These are phyloP conservation scores for Hanseniaspora taiwanica DNA, from an alignment of 805 yeast genomes.

Conservation along the genomic window DNA sequence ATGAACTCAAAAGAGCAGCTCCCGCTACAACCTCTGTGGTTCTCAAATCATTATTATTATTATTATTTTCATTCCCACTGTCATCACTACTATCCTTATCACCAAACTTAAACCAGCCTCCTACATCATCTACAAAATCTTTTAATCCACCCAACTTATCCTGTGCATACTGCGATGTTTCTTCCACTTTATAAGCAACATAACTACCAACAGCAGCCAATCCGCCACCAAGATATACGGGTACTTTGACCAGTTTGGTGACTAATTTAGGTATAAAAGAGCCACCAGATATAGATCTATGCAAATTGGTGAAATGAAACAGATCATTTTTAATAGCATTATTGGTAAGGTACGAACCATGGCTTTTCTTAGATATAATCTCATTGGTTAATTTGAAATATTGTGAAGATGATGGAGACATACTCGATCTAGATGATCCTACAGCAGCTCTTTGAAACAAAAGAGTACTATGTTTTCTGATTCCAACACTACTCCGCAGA, in stretches of 20 bases:
- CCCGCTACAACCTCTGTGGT: conserved; percentile 34
- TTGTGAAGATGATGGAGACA: not conserved
- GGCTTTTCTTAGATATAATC: not conserved
- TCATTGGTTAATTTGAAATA: not conserved
- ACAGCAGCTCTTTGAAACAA: not conserved
- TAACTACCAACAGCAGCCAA: conserved; percentile 91
- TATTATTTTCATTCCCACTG: conserved; percentile 14
- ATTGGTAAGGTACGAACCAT: not conserved
- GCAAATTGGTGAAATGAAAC: not conserved
- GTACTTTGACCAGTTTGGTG: conserved; percentile 43
- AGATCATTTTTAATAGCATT: not conserved
- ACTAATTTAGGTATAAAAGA: conserved; percentile 38
- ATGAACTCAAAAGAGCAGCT: conserved; percentile 20
- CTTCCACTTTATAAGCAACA: conserved; percentile 82
- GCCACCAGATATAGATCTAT: conserved; percentile 14
- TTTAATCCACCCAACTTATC: conserved; percentile 51
- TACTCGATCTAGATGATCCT: not conserved
- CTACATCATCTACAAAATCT: conserved; percentile 45
- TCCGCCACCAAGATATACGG: conserved; percentile 81
- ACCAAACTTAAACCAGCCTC: conserved; percentile 26
- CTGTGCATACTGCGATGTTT: conserved; percentile 59
- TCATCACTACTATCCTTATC: conserved; percentile 20
- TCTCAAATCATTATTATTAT: conserved; percentile 11
- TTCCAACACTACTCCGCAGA: no score
- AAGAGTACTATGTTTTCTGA: not conserved